Evolutionary conservation across 192 early-diverging fungal species (phyloP).

Genomic region (Linnemannia exigua): DNA sequence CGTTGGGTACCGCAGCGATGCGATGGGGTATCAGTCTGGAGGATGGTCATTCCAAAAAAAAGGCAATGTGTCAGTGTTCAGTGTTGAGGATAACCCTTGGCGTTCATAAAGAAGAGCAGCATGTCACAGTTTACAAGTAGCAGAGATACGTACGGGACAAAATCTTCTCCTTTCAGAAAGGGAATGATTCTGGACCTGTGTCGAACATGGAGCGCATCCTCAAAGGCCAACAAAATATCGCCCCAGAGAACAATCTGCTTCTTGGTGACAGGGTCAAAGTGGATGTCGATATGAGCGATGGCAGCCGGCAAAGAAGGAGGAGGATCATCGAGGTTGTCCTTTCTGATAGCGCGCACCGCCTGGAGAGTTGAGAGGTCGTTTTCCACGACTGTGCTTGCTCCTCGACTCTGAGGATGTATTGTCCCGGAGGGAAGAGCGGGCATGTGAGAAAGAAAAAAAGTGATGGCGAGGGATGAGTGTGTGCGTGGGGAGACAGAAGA

Average conservation of each 20-base stretch:
- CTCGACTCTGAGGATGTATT: not conserved
- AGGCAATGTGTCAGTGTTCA: not conserved
- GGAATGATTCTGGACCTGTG: not conserved
- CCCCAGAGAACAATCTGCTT: not conserved
- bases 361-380: not conserved
- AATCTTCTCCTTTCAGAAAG: not conserved
- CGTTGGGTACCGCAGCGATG: not conserved
- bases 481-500: not conserved
- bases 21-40: not conserved
- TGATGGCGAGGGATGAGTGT: not conserved
- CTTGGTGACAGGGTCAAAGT: not conserved
- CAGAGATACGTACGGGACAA: not conserved
- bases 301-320: not conserved
- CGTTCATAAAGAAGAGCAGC: no score
- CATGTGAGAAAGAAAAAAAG: not conserved
- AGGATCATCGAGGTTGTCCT: not conserved
- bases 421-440: not conserved
- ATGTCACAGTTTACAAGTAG: no score
- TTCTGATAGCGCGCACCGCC: not conserved
- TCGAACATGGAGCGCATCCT: not conserved
- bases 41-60: not conserved
- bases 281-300: not conserved
- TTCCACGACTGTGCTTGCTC: not conserved
- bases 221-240: not conserved
- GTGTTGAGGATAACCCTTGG: not conserved